A percentile compares a stretch with the other conserved stretches of the same genome.
Conservation (phyloP, 1,284 basidiomycete species). For the Ganoderma lucidum region DNA sequence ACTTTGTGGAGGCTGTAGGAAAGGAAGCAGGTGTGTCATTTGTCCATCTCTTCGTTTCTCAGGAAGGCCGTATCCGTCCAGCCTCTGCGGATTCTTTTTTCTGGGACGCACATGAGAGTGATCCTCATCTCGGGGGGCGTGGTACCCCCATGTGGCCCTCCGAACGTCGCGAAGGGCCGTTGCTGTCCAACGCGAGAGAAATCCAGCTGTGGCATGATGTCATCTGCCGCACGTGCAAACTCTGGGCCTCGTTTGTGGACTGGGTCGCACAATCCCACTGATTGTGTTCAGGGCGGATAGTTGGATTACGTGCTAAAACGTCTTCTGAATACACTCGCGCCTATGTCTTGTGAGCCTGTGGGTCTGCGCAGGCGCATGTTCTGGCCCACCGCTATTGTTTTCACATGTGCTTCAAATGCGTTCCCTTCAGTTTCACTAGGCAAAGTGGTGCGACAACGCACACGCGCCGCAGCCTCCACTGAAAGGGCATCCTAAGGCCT, state of each 20-base stretch:
- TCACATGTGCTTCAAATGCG: neutral
- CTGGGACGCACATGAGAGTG: neutral
- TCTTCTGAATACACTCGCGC: slow-evolving; percentile 1
- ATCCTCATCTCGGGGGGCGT: neutral
- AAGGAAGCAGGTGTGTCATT: slow-evolving; percentile 76
- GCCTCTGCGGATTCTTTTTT: neutral
- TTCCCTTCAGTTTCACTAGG: neutral
- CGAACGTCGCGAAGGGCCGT: neutral
- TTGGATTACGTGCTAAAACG: neutral
- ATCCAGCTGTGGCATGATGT: neutral
- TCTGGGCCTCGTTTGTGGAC: neutral
- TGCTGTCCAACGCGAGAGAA: slow-evolving; percentile 2
- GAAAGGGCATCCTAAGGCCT: neutral
- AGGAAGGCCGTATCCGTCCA: neutral
- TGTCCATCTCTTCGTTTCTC: neutral
- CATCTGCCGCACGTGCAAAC: neutral
- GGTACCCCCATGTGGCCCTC: neutral
- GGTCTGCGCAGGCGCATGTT: neutral
- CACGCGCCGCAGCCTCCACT: neutral
- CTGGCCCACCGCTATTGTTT: neutral
- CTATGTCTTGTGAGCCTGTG: neutral
- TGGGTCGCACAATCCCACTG: slow-evolving; percentile 2
- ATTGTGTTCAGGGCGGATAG: neutral
- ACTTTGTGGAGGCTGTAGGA: slow-evolving; percentile 81
- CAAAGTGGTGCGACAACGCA: neutral